phyloP scores from a whole-genome alignment of 2,329 filamentous ascomycete species.

The Pseudohalonectria lignicola region DNA sequence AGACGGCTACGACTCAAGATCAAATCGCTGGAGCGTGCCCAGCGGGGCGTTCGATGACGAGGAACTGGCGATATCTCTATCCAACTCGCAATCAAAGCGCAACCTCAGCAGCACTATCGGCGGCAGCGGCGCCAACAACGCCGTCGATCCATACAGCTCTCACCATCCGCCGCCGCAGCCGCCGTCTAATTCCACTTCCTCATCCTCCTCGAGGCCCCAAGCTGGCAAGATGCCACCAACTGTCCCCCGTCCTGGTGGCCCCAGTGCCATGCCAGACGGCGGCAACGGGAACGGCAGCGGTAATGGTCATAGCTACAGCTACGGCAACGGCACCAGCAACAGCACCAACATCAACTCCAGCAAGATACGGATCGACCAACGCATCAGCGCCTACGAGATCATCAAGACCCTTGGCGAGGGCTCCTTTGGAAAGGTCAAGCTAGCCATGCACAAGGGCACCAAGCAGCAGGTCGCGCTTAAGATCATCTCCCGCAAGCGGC shows the following conservation, averaged over 20 bases:
- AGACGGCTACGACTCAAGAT: background rate
- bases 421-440: slow-evolving; percentile 97
- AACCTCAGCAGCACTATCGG: background rate
- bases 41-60: slow-evolving; percentile 1
- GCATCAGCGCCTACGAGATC: slow-evolving; percentile 85
- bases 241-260: background rate
- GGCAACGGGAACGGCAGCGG: no score
- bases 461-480: slow-evolving; percentile 95
- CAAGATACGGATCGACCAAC: slow-evolving; percentile 45
- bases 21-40: background rate
- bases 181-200: no score
- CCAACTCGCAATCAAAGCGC: background rate
- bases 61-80: background rate
- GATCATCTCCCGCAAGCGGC: slow-evolving; percentile 92
- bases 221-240: background rate
- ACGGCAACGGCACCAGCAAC: background rate
- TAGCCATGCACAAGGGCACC: slow-evolving; percentile 84
- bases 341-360: slow-evolving; percentile 1
- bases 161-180: no score
- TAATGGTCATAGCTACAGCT: no score
- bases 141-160: no score
- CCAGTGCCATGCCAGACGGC: background rate
- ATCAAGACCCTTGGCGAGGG: slow-evolving; percentile 88
- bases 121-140: background rate
- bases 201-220: no score